Base-by-base conservation (phyloP, 2,329 filamentous ascomycete species). In the Thielaviopsis populi region DNA sequence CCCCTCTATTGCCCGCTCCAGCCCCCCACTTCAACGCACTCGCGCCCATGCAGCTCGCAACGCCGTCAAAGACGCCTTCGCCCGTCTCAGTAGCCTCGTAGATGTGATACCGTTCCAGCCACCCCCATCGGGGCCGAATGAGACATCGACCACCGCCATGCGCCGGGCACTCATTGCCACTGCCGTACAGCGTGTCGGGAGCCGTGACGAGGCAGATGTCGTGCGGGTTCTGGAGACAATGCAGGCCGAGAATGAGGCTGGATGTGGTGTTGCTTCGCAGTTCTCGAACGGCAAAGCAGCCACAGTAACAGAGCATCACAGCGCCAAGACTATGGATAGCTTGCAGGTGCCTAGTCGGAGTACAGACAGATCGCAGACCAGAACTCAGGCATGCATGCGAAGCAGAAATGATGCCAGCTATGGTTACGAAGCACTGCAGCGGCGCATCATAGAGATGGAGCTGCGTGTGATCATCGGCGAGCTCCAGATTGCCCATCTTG, bases 381-480 rank as follows among this genome's bases (percentile, higher is more conserved):
- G 53, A 11, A 27, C n/a, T 3, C 30, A 2, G 10, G 22, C 22
- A 1, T 22, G 17, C 5, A 40, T 27, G 33, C 27, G 46, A n/a
- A 27, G 15, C 8, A 37, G 33, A 3, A 43, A 10, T 2, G 17
- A 37, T 4, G 17, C 7, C n/a, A 46, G 37, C 11, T 15, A 15
- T 27, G 40, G 59, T 10, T 41, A n/a, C 15, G 30, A 42, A 7
- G 43, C 58, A 13, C 53, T 64, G 7, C 22, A 41, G 8, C 19
- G 22, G 22, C 41, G 46, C 13, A 30, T 64, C n/a, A 59, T 59
- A 7, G 63, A 59, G 30, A 37, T 64, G 22, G 63, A 64, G 56
- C 19, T 64, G 15, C 43, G 63, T 17, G 63, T 61, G 3, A 40
- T 42, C 4, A 48, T 54, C n/a, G 41, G 30, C 0, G 63, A 64